Evolutionary conservation across 1,139 yeast species (phyloP), one percentile per base, ranked within the genome.

Genomic region (Candida sojae): DNA sequence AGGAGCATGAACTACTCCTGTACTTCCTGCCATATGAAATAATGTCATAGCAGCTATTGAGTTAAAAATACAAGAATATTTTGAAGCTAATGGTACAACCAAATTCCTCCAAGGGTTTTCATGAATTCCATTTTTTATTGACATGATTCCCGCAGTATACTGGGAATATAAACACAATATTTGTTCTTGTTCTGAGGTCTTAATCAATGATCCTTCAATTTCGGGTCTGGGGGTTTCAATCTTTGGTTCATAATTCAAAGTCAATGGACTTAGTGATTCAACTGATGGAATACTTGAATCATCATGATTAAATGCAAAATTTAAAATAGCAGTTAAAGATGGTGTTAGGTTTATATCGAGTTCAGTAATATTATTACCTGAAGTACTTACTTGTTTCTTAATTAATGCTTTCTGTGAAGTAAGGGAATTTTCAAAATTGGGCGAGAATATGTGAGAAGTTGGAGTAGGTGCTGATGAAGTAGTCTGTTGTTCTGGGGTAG

Each of bases 41-140:
- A 82, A 69, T 0, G 89, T 82, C 82, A 84, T 81, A 3, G 88
- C 78, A 1, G 86, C 84, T 45, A 84, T 69, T 0, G 88, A 82
- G 60, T 83, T 82, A 64, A 78, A 80, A 51, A 83, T 64, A 23
- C 83, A 85, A 0, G 83, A 72, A 56, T 82, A 76, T 41, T 73
- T 67, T 6, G 68, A 58, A 0, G 87, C 83, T 45, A 82, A 61
- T 0, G 89, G 88, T 56, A 83, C 64, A 43, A 83, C 64, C 41
- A 77, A 61, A n/a, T 76, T 73, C 46, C 86, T 67, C 89, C 90
- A 84, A 5, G 88, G 89, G 55, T 84, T 84, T 52, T 83, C 88
- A 6, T 77, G 67, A 0, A 82, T 80, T 0, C 87, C 88, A 55
- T 82, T 80, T 54, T 80, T 82, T 45, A 84, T 80, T 1, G 86